Evolutionary conservation across 306 rosid genomes (phyloP).

Genomic region (Herpetospermum pedunculosum): DNA sequence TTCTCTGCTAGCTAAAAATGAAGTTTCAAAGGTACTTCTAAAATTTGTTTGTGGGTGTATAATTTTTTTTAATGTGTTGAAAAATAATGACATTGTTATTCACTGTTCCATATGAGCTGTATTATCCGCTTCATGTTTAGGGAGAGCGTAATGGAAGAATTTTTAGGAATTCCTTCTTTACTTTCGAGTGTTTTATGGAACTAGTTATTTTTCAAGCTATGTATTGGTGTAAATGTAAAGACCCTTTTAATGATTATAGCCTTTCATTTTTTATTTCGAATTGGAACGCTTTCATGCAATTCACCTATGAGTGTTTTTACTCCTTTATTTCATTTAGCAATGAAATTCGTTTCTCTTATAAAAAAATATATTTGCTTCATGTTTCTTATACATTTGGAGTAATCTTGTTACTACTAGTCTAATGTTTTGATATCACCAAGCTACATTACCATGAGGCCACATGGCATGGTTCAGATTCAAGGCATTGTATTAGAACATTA

Average conservation of each 20-base stretch:
- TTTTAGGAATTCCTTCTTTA: no score
- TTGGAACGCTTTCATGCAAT: no score
- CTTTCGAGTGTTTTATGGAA: no score
- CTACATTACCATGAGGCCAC: background rate
- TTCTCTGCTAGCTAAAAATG: conserved; percentile 74
- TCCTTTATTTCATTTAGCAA: no score
- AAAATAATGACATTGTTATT: background rate
- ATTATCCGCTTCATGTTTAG: background rate
- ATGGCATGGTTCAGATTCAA: background rate
- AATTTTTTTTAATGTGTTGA: background rate
- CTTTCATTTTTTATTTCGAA: no score
- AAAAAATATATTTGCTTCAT: no score
- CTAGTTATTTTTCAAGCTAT: no score
- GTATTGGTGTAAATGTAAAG: no score
- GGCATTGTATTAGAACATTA: background rate
- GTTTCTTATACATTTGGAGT: background rate
- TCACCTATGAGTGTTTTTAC: no score
- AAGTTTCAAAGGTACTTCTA: conserved; percentile 67
- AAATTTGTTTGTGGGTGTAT: background rate
- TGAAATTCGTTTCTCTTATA: no score
- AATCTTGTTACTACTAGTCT: background rate
- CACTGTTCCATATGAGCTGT: background rate
- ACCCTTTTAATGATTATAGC: no score
- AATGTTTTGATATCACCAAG: background rate
- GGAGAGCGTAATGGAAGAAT: no score